These are phyloP conservation scores for Penicillium sp. DNA, from an alignment of 2,329 filamentous ascomycete species.

Conservation along the genomic window DNA sequence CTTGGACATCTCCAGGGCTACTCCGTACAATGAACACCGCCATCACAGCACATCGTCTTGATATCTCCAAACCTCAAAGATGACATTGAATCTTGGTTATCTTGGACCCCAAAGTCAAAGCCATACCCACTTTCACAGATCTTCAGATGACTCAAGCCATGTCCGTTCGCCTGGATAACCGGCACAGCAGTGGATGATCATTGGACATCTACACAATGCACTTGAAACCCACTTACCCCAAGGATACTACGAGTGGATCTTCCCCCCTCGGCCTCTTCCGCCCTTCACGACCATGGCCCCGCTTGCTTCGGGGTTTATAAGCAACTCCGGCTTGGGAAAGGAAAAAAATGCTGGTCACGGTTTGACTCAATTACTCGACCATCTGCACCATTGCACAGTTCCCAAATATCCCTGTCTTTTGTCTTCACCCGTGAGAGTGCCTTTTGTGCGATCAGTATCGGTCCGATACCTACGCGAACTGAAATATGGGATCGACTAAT, in stretches of 20 bases:
- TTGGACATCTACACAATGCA: not conserved
- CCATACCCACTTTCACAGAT: not conserved
- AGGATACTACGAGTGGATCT: conserved; percentile 12
- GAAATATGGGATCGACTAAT: conserved; percentile 27
- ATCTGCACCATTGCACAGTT: not conserved
- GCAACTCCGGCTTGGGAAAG: not conserved
- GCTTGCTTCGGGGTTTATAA: conserved; percentile 23
- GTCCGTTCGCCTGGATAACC: not conserved
- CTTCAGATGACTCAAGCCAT: not conserved
- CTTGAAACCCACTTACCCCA: conserved; percentile 3
- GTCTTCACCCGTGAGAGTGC: not conserved
- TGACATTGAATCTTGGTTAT: no score
- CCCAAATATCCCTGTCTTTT: not conserved
- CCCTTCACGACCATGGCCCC: conserved; percentile 13
- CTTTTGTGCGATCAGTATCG: conserved; percentile 1
- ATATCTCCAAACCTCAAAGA: no score
- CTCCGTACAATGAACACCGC: not conserved
- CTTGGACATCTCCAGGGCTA: not conserved
- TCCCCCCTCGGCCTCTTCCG: conserved; percentile 15
- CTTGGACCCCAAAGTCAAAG: no score
- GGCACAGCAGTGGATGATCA: not conserved
- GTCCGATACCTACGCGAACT: not conserved
- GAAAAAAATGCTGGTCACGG: not conserved
- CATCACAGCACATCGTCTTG: no score
- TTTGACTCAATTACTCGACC: no score